phyloP scores from a whole-genome alignment of 371 early-diverging fungal species.

The Gilbertella persicaria region DNA sequence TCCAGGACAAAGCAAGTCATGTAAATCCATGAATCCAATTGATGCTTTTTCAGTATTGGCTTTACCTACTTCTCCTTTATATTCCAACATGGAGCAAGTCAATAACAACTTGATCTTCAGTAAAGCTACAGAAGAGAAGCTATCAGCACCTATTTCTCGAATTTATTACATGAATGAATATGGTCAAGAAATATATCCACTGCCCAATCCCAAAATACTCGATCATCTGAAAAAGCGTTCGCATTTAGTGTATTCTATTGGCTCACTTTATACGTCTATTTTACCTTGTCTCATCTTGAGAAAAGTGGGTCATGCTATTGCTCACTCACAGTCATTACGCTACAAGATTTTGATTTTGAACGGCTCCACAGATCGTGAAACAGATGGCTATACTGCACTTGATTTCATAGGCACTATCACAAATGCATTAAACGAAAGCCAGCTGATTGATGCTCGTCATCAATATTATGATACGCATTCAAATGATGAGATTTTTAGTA shows the following conservation, averaged over 20 bases:
- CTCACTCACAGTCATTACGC: constrained; percentile 50
- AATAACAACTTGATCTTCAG: constrained; percentile 55
- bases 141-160: constrained; percentile 60
- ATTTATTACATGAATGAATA: constrained; percentile 74
- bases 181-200: constrained; percentile 69
- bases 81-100: background rate
- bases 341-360: constrained; percentile 72
- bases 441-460: constrained; percentile 46
- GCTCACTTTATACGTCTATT: constrained; percentile 76
- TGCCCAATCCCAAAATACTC: constrained; percentile 63
- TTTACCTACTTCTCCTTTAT: constrained; percentile 26
- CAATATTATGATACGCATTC: constrained; percentile 36
- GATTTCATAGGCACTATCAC: constrained; percentile 73
- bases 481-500: constrained; percentile 16
- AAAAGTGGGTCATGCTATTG: constrained; percentile 65
- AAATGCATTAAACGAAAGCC: constrained; percentile 65
- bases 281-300: constrained; percentile 71
- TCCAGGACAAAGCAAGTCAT: constrained; percentile 35
- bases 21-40: constrained; percentile 38
- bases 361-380: constrained; percentile 72
- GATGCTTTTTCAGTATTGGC: constrained; percentile 49
- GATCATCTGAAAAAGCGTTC: constrained; percentile 51
- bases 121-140: constrained; percentile 45
- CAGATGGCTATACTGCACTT: constrained; percentile 66
- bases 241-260: constrained; percentile 68